Conservation (phyloP, 1,284 basidiomycete genomes). For the Uromyces viciae-fabae region DNA sequence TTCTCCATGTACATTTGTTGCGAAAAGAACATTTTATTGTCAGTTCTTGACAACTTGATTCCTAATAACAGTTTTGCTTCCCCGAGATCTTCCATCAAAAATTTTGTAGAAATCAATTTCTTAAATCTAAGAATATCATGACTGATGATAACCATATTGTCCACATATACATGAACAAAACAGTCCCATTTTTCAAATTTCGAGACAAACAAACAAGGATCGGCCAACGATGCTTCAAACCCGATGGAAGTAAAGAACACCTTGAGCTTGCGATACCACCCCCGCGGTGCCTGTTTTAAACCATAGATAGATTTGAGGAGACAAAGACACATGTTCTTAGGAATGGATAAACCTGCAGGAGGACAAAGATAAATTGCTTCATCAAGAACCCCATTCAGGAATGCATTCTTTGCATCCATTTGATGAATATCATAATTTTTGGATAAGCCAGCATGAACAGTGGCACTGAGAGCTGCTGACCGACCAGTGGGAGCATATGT, state of each 20-base stretch:
- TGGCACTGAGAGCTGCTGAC: neutral
- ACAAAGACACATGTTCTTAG: neutral
- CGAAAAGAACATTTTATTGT: neutral
- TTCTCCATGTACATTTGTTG: neutral
- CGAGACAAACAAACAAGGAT: neutral
- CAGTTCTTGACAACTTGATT: neutral
- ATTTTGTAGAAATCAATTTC: neutral
- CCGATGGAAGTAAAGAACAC: neutral
- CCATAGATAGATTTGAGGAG: constrained; percentile 13
- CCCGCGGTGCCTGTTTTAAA: constrained; percentile 8
- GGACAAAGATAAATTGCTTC: neutral
- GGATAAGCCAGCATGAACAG: neutral
- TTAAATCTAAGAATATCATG: neutral
- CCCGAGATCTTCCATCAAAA: constrained; percentile 5
- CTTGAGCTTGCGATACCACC: neutral
- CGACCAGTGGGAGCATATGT: neutral
- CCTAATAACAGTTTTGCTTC: neutral
- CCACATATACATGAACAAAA: constrained; percentile 10
- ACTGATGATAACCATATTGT: constrained; percentile 4
- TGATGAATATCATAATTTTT: neutral
- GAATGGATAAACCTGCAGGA: neutral
- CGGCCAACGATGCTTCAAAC: neutral
- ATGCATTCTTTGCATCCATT: neutral
- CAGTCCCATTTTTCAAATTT: neutral
- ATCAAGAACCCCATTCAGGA: neutral